Evolutionary conservation across 2,329 filamentous ascomycete genomes (phyloP).

Genomic region (Thelonectria discophora): DNA sequence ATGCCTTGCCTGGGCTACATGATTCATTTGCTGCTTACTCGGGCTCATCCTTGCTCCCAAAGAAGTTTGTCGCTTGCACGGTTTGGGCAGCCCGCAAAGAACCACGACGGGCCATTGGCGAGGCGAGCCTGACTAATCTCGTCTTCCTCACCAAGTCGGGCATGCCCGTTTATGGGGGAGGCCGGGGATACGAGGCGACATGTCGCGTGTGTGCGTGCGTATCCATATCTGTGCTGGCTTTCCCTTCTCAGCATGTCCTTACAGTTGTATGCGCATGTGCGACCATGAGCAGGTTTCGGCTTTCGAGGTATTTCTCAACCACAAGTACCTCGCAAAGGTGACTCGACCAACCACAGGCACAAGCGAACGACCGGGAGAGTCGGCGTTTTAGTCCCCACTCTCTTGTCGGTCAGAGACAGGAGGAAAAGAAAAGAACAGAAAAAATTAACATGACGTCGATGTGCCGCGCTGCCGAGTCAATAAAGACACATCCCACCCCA

Average conservation of each 20-base stretch:
- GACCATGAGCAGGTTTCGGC: background rate
- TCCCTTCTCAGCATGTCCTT: too few relatives aligned
- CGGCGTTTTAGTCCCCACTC: conserved; percentile 40
- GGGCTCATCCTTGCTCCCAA: background rate
- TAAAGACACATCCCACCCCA: conserved; percentile 17
- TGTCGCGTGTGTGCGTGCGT: too few relatives aligned
- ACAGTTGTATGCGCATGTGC: background rate
- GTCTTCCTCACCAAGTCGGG: background rate
- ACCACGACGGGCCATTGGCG: conserved; percentile 1
- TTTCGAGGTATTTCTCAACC: conserved; percentile 7
- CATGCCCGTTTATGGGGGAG: background rate
- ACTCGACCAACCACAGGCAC: conserved; percentile 18
- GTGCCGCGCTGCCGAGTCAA: conserved; percentile 40
- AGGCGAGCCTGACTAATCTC: background rate
- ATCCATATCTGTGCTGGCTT: too few relatives aligned
- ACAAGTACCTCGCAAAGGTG: background rate
- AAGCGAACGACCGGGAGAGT: conserved; percentile 37
- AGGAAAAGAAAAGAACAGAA: too few relatives aligned
- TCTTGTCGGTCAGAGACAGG: conserved; percentile 6
- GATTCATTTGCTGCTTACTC: too few relatives aligned
- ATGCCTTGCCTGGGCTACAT: background rate
- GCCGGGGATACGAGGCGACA: too few relatives aligned
- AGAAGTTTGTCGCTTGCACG: background rate
- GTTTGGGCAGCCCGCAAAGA: conserved; percentile 4
- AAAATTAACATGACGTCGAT: conserved; percentile 37